Percentiles rank a stretch among this genome's conserved stretches.
Conservation (phyloP, 345 rosid species). For the Acer campestre region DNA sequence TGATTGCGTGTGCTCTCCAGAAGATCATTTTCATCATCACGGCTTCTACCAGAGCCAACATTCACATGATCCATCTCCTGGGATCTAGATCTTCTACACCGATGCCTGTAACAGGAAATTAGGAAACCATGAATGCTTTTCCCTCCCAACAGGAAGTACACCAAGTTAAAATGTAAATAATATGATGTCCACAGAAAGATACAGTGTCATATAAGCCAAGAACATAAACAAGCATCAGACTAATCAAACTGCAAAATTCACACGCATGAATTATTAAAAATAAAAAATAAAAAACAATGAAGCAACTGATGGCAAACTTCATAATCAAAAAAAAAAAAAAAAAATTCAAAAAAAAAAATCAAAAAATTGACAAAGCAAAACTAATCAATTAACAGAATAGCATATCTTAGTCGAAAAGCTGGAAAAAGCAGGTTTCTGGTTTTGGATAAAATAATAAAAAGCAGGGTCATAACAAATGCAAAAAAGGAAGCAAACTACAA, state of each 20-base stretch:
- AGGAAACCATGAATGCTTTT: constrained; percentile 9
- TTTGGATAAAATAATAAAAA: background rate
- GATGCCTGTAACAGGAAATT: constrained; percentile 40
- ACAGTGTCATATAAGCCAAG: background rate
- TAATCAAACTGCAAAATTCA: background rate
- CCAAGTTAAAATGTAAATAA: background rate
- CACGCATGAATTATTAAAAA: background rate
- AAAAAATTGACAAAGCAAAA: background rate
- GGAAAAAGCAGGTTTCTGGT: background rate
- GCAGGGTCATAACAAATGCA: background rate
- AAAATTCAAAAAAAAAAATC: background rate
- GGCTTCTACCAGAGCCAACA: constrained; percentile 32
- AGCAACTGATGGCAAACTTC: background rate
- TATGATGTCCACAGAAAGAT: background rate
- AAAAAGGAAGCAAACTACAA: background rate
- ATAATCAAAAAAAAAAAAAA: background rate
- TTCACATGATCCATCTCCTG: constrained; percentile 35
- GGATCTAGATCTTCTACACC: constrained; percentile 52
- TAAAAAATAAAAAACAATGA: background rate
- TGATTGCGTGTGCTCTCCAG: constrained; percentile 18
- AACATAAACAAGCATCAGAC: background rate
- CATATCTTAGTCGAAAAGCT: background rate
- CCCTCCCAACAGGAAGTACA: background rate
- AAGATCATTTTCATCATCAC: constrained; percentile 25
- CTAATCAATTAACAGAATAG: background rate